These are phyloP conservation scores for Myochromella boudieri DNA, from an alignment of 768 basidiomycete genomes.

Conservation along the genomic window DNA sequence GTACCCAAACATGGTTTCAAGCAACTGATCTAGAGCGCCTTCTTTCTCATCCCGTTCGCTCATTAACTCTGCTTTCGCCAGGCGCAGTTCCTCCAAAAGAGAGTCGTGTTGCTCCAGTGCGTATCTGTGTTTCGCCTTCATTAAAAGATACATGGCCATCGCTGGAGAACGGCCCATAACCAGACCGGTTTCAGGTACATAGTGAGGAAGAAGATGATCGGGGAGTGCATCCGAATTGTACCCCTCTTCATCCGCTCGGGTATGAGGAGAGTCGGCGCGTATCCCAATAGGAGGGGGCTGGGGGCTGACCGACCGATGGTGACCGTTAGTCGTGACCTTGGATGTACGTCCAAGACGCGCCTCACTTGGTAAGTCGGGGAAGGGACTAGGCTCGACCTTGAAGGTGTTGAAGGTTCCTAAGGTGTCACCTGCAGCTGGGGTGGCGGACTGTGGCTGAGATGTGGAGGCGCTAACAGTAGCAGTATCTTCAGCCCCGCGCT, in stretches of 20 bases:
- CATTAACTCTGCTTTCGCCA: slow-evolving; percentile 49
- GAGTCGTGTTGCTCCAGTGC: slow-evolving; percentile 66
- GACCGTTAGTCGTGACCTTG: slow-evolving; percentile 17
- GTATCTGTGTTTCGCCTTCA: slow-evolving; percentile 78
- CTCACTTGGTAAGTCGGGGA: slow-evolving; percentile 38
- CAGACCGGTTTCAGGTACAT: slow-evolving; percentile 58
- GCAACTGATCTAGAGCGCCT: slow-evolving; percentile 51
- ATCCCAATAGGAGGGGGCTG: slow-evolving; percentile 7
- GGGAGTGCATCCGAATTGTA: slow-evolving; percentile 53
- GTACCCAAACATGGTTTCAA: slow-evolving; percentile 53
- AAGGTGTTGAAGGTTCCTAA: slow-evolving; percentile 54
- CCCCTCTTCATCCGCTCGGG: slow-evolving; percentile 33
- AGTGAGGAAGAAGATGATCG: slow-evolving; percentile 46
- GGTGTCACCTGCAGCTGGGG: slow-evolving; percentile 22
- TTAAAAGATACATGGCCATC: slow-evolving; percentile 67
- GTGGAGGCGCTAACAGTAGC: slow-evolving; percentile 21
- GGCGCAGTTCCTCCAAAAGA: slow-evolving; percentile 64
- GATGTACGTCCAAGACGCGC: slow-evolving; percentile 20
- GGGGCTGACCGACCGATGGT: slow-evolving; percentile 19
- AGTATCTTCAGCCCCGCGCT: slow-evolving; percentile 49
- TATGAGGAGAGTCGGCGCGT: slow-evolving; percentile 11
- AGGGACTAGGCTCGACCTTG: slow-evolving; percentile 56
- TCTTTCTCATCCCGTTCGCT: slow-evolving; percentile 63
- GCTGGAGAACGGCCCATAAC: slow-evolving; percentile 68
- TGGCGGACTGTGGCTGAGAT: slow-evolving; percentile 20